A percentile compares a stretch with the other conserved stretches of the same genome.
These are phyloP conservation scores for Sophora flavescens DNA, from an alignment of 306 rosid genomes.

Conservation along the genomic window DNA sequence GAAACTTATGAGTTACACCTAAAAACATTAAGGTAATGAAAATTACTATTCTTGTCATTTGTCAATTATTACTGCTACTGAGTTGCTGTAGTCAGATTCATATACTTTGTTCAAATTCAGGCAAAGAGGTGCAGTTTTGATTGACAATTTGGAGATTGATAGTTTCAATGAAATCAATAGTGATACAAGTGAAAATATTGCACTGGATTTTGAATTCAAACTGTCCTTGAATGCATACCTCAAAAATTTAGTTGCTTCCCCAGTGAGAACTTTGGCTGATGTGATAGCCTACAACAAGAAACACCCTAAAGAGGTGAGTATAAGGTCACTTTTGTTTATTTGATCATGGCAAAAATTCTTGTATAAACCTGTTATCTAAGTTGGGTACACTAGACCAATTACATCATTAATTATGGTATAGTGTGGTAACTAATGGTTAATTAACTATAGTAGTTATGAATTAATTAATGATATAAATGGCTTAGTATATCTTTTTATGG, in stretches of 20 bases:
- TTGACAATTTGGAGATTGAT: constrained; percentile 56
- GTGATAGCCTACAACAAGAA: constrained; percentile 67
- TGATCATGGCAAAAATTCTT: neutral
- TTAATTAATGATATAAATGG: neutral
- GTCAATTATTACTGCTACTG: neutral
- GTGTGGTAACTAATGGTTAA: no score
- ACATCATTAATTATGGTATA: no score
- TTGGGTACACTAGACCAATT: no score
- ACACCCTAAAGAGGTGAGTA: constrained; percentile 48
- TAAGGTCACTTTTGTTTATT: neutral
- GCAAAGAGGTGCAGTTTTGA: constrained; percentile 57
- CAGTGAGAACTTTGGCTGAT: constrained; percentile 57
- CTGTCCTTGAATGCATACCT: constrained; percentile 59
- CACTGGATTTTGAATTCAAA: constrained; percentile 61
- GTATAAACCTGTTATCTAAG: no score
- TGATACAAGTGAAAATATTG: constrained; percentile 51
- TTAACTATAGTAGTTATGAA: no score
- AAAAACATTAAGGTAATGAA: constrained; percentile 63
- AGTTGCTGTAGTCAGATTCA: neutral
- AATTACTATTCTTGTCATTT: neutral
- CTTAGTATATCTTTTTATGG: no score
- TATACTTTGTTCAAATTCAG: constrained; percentile 46
- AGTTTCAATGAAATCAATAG: constrained; percentile 24
- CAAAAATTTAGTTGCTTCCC: constrained; percentile 53
- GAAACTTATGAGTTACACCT: constrained; percentile 56